Conservation (phyloP, 768 basidiomycete species). For the Lactarius sp. region DNA sequence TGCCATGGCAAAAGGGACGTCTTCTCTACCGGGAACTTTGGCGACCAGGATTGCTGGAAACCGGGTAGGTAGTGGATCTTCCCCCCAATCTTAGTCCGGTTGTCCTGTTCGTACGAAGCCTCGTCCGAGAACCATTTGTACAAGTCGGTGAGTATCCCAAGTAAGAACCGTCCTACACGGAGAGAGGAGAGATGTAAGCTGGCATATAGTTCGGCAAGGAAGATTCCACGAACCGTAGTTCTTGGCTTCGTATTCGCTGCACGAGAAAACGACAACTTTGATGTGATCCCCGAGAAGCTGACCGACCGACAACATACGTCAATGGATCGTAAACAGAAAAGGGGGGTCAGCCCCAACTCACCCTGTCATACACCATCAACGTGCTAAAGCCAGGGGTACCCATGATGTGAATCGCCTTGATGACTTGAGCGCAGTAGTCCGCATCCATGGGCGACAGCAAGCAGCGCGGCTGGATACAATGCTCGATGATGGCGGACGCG, state of each 20-base stretch:
- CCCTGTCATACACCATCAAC: conserved; percentile 70
- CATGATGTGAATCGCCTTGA: conserved; percentile 79
- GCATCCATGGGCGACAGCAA: conserved; percentile 97
- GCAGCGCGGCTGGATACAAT: conserved; percentile 90
- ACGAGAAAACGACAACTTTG: conserved; percentile 81
- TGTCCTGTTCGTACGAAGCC: conserved; percentile 63
- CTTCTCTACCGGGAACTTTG: conserved; percentile 40
- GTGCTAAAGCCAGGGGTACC: conserved; percentile 91
- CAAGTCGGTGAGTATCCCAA: conserved; percentile 72
- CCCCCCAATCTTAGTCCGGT: conserved; percentile 58
- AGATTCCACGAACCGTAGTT: conserved; percentile 68
- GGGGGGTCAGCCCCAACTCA: conserved; percentile 38
- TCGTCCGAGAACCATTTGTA: conserved; percentile 79
- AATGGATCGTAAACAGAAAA: neutral
- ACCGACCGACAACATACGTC: conserved; percentile 1
- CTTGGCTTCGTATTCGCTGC: conserved; percentile 92
- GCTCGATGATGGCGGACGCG: conserved; percentile 66
- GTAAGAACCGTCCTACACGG: conserved; percentile 74
- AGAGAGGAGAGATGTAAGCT: conserved; percentile 5
- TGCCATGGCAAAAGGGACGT: conserved; percentile 64
- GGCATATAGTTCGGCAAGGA: conserved; percentile 2
- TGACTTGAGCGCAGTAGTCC: conserved; percentile 87
- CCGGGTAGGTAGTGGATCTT: conserved; percentile 63
- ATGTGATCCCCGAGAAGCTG: conserved; percentile 84
- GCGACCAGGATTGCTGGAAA: conserved; percentile 51